A percentile compares a stretch with the other conserved stretches of the same genome.
Evolutionary conservation across 176 grass and related monocot genomes (phyloP).

Genomic region (Cymbopogon citratus): DNA sequence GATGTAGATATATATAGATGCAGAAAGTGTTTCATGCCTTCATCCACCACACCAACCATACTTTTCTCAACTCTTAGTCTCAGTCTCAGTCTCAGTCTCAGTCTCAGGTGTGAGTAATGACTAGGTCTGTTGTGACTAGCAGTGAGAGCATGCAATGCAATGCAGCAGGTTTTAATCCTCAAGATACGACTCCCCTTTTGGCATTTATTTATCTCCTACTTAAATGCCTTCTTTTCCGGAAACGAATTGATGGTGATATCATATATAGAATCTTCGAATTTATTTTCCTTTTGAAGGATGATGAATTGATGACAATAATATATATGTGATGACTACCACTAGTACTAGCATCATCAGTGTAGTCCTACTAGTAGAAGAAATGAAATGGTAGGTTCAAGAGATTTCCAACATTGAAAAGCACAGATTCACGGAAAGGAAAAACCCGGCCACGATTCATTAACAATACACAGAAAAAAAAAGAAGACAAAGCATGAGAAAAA

Average conservation of each 20-base stretch:
- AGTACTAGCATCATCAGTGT: neutral
- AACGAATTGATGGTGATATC: neutral
- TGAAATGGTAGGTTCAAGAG: neutral
- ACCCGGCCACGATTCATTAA: neutral
- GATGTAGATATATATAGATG: neutral
- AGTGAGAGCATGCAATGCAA: neutral
- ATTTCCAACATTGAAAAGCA: neutral
- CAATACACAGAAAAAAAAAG: neutral
- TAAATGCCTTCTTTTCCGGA: slow-evolving; percentile 1
- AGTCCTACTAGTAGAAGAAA: neutral
- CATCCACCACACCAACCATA: neutral
- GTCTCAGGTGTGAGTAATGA: neutral
- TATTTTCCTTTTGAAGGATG: neutral
- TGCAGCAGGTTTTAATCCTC: slow-evolving; percentile 6
- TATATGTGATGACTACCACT: neutral
- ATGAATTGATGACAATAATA: neutral
- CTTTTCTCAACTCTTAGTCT: neutral
- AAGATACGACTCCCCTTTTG: slow-evolving; percentile 20
- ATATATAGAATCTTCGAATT: no score
- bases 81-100: neutral
- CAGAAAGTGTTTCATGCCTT: neutral
- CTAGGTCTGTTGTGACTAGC: neutral
- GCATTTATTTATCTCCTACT: slow-evolving; percentile 27
- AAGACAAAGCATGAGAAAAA: no score
- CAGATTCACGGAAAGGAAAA: neutral